Conservation (phyloP, 805 yeast genomes). For the Wickerhamomyces queroliae region DNA sequence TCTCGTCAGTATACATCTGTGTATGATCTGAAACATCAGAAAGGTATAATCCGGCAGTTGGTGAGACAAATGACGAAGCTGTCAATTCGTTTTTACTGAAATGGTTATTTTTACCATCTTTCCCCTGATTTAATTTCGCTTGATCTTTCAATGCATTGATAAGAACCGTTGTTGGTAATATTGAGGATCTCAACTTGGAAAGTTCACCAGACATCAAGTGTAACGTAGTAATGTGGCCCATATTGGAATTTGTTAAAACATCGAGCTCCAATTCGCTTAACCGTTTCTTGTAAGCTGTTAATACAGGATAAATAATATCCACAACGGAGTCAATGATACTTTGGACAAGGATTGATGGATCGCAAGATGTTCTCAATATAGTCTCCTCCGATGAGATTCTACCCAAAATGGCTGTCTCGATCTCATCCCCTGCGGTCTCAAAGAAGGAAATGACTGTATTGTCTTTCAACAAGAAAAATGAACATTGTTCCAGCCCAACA, state of each 20-base stretch:
- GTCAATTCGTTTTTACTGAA: not conserved
- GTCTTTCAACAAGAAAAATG: conserved; percentile 39
- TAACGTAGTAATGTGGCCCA: conserved; percentile 44
- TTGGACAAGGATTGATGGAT: conserved; percentile 46
- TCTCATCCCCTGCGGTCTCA: conserved; percentile 48
- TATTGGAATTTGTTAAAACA: conserved; percentile 42
- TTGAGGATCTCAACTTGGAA: conserved; percentile 37
- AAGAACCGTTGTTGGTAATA: conserved; percentile 42
- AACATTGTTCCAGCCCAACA: conserved; percentile 52
- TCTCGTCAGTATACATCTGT: conserved; percentile 43
- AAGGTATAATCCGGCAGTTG: conserved; percentile 40
- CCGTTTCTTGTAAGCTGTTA: conserved; percentile 43
- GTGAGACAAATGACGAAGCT: conserved; percentile 27
- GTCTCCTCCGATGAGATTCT: conserved; percentile 42
- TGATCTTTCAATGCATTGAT: conserved; percentile 40
- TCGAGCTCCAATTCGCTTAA: conserved; percentile 46
- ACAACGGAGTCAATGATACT: conserved; percentile 50
- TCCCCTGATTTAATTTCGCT: conserved; percentile 13
- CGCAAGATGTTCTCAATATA: conserved; percentile 42
- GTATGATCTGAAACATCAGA: conserved; percentile 55
- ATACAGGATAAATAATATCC: conserved; percentile 46
- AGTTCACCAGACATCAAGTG: conserved; percentile 51
- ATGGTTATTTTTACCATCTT: not conserved
- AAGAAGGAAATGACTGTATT: conserved; percentile 49
- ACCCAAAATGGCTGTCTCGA: conserved; percentile 44